Percentiles rank a stretch among this genome's conserved stretches.
phyloP scores from a whole-genome alignment of 1,284 basidiomycete species.

The Volvariella volvacea region DNA sequence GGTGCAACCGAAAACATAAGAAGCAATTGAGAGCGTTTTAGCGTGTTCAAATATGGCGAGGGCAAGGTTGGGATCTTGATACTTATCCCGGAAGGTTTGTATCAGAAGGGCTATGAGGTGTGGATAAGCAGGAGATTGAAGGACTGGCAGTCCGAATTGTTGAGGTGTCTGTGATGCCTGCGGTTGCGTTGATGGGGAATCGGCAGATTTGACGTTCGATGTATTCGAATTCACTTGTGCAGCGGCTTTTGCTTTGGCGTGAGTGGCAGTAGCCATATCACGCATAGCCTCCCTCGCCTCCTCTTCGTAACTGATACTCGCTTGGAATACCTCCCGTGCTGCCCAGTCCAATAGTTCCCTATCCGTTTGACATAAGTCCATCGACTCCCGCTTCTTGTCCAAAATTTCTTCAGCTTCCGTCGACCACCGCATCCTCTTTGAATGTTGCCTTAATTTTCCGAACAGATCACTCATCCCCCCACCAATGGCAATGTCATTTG shows the following conservation, averaged over 20 bases:
- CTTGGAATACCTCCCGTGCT: constrained; percentile 60
- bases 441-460: constrained; percentile 41
- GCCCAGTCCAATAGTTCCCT: constrained; percentile 75
- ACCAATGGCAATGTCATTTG: constrained; percentile 1
- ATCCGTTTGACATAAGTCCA: constrained; percentile 66
- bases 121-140: constrained; percentile 65
- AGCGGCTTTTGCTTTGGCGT: constrained; percentile 24
- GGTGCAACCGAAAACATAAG: constrained; percentile 83
- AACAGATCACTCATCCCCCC: constrained; percentile 32
- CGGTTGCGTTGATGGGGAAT: neutral
- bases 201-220: neutral
- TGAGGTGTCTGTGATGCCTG: neutral
- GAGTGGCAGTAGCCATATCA: too few relatives aligned
- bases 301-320: constrained; percentile 42
- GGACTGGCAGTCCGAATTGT: constrained; percentile 17
- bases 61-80: constrained; percentile 73
- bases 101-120: constrained; percentile 71
- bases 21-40: constrained; percentile 61
- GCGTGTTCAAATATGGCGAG: constrained; percentile 81
- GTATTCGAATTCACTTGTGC: too few relatives aligned
- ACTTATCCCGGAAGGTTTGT: constrained; percentile 68
- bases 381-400: constrained; percentile 73
- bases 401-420: constrained; percentile 49
- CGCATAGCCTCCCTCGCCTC: constrained; percentile 27
- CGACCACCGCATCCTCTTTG: constrained; percentile 43